Base-by-base conservation (phyloP, 345 rosid species). In the Barbarea vulgaris region DNA sequence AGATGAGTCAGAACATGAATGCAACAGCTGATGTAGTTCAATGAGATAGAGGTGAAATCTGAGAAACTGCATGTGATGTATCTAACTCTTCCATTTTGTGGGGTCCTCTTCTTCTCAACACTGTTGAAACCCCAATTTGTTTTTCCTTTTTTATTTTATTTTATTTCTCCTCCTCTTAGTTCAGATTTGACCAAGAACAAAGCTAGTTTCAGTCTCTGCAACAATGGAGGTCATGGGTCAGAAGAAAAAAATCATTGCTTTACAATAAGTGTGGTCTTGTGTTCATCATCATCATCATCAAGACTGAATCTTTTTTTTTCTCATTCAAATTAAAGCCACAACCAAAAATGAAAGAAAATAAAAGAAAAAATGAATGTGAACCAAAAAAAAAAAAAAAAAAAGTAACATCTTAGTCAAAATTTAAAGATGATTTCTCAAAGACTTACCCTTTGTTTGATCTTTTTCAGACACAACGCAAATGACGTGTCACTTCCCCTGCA, bases 21-120 rank as follows among this genome's bases (percentile, higher is more conserved):
- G 86, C 89, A 87, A 86, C 86, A 86, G 91, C 82, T 66, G 71
- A 59, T 75, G 65, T 51, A 50, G 74, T 61, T 71, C 79, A 70
- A 55, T 34, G 79, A 64, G 74, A 42, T 70, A 76, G 82, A 37
- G 53, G 81, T 70, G 14, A 77, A 71, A 71, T 77, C 81, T 65
- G 69, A 72, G 58, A 62, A 85, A 70, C 88, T 83, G 90, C 91
- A 84, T 87, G 93, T 88, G 97, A 85, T 85, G 83, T 80, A 77
- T 77, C 84, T 74, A 76, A 80, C 77, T 72, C 71, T 67, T 74
- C 71, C 81, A 75, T 76, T 61, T 74, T 74, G 87, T 83, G 90
- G 91, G 90, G 88, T 85, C 85, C 83, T 74, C 76, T 52, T 77
- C 78, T 77, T 70, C 81, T 52, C 84, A 81, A 70, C 73, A 67